A percentile compares a stretch with the other conserved stretches of the same genome.
Conservation (phyloP, 129 eudicot species). For the Oenanthe sinensis region DNA sequence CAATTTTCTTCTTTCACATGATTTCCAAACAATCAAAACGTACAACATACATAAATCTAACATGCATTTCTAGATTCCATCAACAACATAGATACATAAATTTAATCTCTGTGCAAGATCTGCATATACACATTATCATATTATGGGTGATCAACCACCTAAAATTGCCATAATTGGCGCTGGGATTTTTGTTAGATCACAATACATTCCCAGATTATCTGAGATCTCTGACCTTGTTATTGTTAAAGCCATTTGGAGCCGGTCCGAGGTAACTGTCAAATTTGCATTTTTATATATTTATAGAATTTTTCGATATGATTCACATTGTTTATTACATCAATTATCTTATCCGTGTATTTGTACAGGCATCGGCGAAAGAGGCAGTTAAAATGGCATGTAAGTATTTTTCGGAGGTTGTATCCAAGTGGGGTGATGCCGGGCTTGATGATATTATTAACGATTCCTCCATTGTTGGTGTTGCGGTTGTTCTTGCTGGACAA, state of each 20-base stretch:
- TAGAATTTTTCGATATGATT: background rate
- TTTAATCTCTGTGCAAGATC: background rate
- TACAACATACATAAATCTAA: too few relatives aligned
- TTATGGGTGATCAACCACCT: conserved; percentile 36
- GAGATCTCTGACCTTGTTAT: conserved; percentile 68
- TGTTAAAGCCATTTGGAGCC: conserved; percentile 86
- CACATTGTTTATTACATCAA: background rate
- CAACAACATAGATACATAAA: background rate
- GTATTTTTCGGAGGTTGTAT: conserved; percentile 53
- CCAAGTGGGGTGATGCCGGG: conserved; percentile 84
- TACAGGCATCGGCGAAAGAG: conserved; percentile 61
- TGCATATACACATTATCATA: background rate
- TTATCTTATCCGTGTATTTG: background rate
- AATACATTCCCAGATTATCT: conserved; percentile 80
- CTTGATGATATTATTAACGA: conserved; percentile 63
- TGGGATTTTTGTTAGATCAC: conserved; percentile 76
- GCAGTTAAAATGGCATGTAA: conserved; percentile 69
- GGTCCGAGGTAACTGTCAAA: conserved; percentile 49
- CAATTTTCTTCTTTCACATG: background rate
- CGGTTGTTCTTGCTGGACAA: conserved; percentile 88
- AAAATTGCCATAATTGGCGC: conserved; percentile 88
- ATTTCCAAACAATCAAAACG: background rate
- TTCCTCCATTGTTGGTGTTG: conserved; percentile 48
- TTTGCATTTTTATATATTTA: too few relatives aligned
- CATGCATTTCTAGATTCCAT: background rate